Conservation (phyloP, 116 monocot genomes). For the Cymodocea nodosa region DNA sequence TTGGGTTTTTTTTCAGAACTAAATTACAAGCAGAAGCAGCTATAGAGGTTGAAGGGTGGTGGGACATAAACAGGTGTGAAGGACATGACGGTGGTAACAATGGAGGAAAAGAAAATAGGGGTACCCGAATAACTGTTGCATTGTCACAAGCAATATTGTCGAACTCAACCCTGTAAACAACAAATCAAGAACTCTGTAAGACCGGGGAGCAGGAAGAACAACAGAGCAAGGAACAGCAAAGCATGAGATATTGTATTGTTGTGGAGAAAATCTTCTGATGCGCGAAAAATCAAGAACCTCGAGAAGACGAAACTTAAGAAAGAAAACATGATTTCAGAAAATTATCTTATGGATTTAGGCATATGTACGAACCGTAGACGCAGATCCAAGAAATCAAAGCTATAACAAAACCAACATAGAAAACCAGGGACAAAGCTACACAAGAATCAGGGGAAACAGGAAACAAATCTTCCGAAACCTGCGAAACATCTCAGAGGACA, state of each 20-base stretch:
- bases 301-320: too few relatives aligned
- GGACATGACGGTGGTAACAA: not conserved
- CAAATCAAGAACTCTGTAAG: not conserved
- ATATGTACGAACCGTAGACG: too few relatives aligned
- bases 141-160: conserved; percentile 41
- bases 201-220: not conserved
- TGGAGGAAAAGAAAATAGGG: not conserved
- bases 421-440: too few relatives aligned
- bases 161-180: conserved; percentile 13
- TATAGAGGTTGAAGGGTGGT: too few relatives aligned
- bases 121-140: conserved; percentile 45
- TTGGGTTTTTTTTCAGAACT: not conserved
- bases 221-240: not conserved
- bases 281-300: too few relatives aligned
- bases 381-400: too few relatives aligned
- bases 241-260: too few relatives aligned
- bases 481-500: not conserved
- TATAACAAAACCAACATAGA: too few relatives aligned
- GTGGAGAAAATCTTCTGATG: not conserved
- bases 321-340: too few relatives aligned
- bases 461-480: not conserved
- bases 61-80: not conserved
- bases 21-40: not conserved
- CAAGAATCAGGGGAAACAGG: too few relatives aligned
- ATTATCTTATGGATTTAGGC: too few relatives aligned